Conservation (phyloP, 768 basidiomycete species). For the Tulasnella sp. region DNA sequence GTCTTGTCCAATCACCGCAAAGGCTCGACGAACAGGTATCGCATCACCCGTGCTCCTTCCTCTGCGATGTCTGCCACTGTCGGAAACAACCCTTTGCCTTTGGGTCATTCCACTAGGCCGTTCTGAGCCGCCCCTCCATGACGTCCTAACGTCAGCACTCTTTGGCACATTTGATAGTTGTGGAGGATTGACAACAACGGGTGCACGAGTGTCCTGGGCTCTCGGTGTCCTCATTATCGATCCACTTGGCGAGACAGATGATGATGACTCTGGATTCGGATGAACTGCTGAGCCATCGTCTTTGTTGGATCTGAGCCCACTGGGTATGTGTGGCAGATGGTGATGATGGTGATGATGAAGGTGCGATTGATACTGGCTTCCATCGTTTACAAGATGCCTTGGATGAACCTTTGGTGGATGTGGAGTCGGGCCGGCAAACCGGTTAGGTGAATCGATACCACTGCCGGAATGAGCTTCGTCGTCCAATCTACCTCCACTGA, state of each 20-base stretch:
- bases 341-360: constrained; percentile 1
- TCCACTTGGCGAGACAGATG: background rate
- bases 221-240: background rate
- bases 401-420: constrained; percentile 24
- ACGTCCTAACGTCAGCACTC: background rate
- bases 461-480: no score
- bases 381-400: constrained; percentile 24
- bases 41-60: constrained; percentile 18
- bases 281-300: background rate
- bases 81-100: constrained; percentile 4
- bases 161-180: background rate
- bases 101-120: constrained; percentile 14
- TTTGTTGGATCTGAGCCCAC: background rate
- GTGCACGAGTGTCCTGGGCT: background rate
- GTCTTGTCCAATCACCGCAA: constrained; percentile 80
- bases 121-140: constrained; percentile 4
- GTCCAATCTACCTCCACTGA: no score
- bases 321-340: background rate
- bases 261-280: background rate
- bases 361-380: background rate
- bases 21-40: constrained; percentile 35
- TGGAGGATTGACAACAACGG: no score
- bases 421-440: constrained; percentile 23
- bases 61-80: constrained; percentile 18
- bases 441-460: constrained; percentile 27